Evolutionary conservation across 1,284 basidiomycete genomes (phyloP).

Genomic region (Tremellales sp.): DNA sequence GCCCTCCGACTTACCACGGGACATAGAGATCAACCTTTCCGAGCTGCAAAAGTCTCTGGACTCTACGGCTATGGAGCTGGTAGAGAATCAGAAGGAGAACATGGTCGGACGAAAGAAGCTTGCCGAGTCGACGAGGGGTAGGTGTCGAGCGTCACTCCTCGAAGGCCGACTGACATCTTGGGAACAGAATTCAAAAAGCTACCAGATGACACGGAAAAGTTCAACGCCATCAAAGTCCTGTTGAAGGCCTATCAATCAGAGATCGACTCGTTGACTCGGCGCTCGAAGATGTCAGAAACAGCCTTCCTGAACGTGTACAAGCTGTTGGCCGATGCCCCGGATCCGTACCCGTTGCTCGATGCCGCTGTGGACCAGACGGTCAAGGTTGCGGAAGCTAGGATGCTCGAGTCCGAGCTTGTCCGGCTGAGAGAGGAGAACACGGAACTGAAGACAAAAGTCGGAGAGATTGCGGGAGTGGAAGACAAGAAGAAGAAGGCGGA

Average conservation of each 20-base stretch:
- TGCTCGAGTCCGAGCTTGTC: constrained; percentile 67
- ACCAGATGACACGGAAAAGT: constrained; percentile 74
- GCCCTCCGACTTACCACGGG: neutral
- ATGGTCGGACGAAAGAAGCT: constrained; percentile 86
- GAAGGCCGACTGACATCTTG: neutral
- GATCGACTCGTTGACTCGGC: constrained; percentile 89
- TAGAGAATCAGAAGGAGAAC: constrained; percentile 97
- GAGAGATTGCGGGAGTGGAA: constrained; percentile 63
- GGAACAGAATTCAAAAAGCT: constrained; percentile 85
- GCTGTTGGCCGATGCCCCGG: constrained; percentile 86
- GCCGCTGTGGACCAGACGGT: constrained; percentile 89
- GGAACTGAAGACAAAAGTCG: constrained; percentile 66
- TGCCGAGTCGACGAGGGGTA: constrained; percentile 89
- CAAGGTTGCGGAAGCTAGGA: constrained; percentile 71
- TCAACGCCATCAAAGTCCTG: constrained; percentile 75
- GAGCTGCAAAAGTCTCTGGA: constrained; percentile 92
- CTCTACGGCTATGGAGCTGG: constrained; percentile 82
- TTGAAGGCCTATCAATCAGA: constrained; percentile 95
- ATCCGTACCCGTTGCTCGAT: constrained; percentile 93
- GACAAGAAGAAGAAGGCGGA: constrained; percentile 73
- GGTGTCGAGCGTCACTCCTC: constrained; percentile 10
- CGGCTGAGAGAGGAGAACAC: constrained; percentile 72
- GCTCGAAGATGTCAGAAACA: constrained; percentile 85
- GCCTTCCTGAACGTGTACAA: constrained; percentile 93
- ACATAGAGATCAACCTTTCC: constrained; percentile 73